A percentile compares a stretch with the other conserved stretches of the same genome.
Conservation (phyloP, 2,329 filamentous ascomycete genomes). For the Fusarium liriodendri region DNA sequence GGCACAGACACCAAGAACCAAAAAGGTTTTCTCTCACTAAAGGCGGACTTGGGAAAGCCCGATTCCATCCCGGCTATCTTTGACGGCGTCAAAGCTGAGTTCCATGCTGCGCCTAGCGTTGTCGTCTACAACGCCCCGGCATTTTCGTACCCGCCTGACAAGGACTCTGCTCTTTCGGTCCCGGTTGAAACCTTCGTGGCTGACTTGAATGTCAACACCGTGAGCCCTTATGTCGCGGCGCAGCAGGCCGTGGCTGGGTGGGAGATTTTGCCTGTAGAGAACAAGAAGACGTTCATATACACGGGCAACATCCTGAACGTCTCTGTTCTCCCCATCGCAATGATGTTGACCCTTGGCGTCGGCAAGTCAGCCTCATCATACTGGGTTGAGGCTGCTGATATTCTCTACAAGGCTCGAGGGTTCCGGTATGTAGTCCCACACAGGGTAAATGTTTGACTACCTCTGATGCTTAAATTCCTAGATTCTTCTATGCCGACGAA, state of each 20-base stretch:
- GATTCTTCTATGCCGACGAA: background rate
- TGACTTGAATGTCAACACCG: conserved; percentile 7
- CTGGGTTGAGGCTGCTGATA: conserved; percentile 6
- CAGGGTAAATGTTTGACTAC: background rate
- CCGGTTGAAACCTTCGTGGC: background rate
- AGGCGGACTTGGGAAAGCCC: background rate
- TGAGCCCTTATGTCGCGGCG: conserved; percentile 8
- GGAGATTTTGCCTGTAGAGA: background rate
- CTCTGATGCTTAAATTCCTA: background rate
- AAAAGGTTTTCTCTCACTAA: background rate
- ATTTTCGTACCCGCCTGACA: background rate
- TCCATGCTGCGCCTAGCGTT: background rate
- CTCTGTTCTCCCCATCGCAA: background rate
- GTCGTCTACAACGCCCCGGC: background rate
- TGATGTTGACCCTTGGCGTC: background rate
- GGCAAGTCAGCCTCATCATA: conserved; percentile 9
- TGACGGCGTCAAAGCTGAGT: background rate
- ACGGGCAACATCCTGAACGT: conserved; percentile 15
- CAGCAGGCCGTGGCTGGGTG: conserved; percentile 9
- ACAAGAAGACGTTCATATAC: background rate
- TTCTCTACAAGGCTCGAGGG: background rate
- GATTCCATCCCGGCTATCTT: background rate
- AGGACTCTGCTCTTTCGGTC: background rate
- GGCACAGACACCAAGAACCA: background rate
- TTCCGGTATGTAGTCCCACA: background rate